Percentiles rank a stretch among this genome's conserved stretches.
These are phyloP conservation scores for Tetrastigma voinierianum DNA, from an alignment of 164 flowering plant species.

Conservation along the genomic window DNA sequence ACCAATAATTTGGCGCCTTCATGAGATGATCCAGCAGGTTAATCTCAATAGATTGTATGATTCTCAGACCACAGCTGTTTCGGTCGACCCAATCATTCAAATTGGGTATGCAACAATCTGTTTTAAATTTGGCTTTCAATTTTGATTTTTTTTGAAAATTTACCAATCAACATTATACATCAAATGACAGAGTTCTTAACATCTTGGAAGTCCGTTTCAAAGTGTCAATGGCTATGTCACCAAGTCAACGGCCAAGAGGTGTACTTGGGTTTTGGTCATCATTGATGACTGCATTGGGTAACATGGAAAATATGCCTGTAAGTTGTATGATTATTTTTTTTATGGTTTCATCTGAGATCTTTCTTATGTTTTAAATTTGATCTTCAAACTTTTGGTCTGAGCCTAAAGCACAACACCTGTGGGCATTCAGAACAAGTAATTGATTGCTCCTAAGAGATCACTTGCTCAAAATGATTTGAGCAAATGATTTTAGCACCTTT, in stretches of 20 bases:
- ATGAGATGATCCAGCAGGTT: constrained; percentile 91
- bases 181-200: constrained; percentile 67
- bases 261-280: constrained; percentile 99
- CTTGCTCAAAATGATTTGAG: too few relatives aligned
- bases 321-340: constrained; percentile 21
- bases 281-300: constrained; percentile 98
- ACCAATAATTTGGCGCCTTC: constrained; percentile 98
- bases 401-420: too few relatives aligned
- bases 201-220: constrained; percentile 87
- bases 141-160: not conserved
- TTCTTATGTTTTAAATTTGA: too few relatives aligned
- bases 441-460: too few relatives aligned
- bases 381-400: too few relatives aligned
- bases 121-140: not conserved
- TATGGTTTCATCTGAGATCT: not conserved
- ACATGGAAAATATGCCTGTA: constrained; percentile 97
- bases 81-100: constrained; percentile 90
- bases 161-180: constrained; percentile 2
- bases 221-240: constrained; percentile 97
- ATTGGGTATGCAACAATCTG: constrained; percentile 60
- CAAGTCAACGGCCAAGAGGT: constrained; percentile 94
- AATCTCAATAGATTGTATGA: constrained; percentile 54
- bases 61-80: constrained; percentile 66
- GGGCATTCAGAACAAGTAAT: too few relatives aligned
- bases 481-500: too few relatives aligned